Base-by-base conservation (phyloP, 768 basidiomycete genomes). In the Auriscalpium orientale region DNA sequence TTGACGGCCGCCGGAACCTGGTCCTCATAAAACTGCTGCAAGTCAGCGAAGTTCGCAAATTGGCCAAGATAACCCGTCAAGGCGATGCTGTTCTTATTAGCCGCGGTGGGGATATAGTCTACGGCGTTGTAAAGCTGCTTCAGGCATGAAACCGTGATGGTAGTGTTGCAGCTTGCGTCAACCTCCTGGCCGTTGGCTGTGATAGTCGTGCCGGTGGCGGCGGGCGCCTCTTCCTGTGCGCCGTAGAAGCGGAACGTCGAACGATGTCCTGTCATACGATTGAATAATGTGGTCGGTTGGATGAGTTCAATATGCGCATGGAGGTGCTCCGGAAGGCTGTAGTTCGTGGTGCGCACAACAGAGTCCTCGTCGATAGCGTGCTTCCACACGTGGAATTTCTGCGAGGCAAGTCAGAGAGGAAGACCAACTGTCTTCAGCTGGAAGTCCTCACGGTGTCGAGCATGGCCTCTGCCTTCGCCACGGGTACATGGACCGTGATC, bases 271-370 rank as follows among this genome's bases (percentile, higher is more conserved):
- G 73, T 78, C 57, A 72, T 68, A 55, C 76, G 76, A 45, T 75
- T 71, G 62, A 89, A 89, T 66, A 81, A 76, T 1, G 85, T 89
- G 2, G 87, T 89, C 0, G 87, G 87, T 58, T 88, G 85, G 33
- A 89, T 72, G 34, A 88, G 67, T 37, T 87, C 84, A 54, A 89
- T 66, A 63, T 88, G 84, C 3, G 72, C 69, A 61, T 83, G 76
- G 46, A 89, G 67, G 55, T 77, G 58, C 47, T 73, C 73, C 0
- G 87, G 87, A 16, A 90, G 76, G 62, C 81, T 83, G 71, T 87
- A 89, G 56, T 72, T 73, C 4, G 81, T 83, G n/a, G 88, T 85
- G 53, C 88, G 79, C 57, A 87, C 71, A 37, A 87, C 65, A 13
- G 73, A 66, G 33, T 83, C 80, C 4, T 80, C 84, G 50, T 72